Conservation (phyloP, 257 asterid species). For the Leonotis leonurus region DNA sequence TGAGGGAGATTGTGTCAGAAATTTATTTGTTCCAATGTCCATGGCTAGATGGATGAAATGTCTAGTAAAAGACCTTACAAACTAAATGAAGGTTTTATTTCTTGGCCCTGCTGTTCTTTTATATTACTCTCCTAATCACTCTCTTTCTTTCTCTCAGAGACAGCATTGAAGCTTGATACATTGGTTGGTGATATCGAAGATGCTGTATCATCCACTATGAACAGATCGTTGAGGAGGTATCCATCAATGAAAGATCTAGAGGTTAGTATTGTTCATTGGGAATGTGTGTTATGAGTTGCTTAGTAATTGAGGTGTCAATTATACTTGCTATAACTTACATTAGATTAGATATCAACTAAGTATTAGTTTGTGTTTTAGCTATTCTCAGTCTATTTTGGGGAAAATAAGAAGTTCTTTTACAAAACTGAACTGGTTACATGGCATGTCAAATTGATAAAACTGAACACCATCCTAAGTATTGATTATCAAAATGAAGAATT, state of each 20-base stretch:
- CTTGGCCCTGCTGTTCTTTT: slow-evolving; percentile 10
- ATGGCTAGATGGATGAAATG: slow-evolving; percentile 1
- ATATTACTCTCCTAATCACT: slow-evolving; percentile 1
- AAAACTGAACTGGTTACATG: neutral
- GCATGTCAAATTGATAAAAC: slow-evolving; percentile 3
- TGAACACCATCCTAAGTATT: neutral
- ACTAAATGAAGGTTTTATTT: slow-evolving; percentile 1
- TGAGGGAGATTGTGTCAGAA: neutral
- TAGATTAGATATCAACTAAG: no score
- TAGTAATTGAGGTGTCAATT: slow-evolving; percentile 3
- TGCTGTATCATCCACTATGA: slow-evolving; percentile 69
- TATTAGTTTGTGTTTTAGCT: no score
- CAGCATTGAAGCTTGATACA: slow-evolving; percentile 74
- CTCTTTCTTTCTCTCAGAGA: slow-evolving; percentile 53
- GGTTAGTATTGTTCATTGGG: slow-evolving; percentile 39
- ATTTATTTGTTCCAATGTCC: neutral
- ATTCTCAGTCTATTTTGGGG: no score
- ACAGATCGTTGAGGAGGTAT: slow-evolving; percentile 54
- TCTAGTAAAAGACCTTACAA: neutral
- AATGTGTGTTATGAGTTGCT: slow-evolving; percentile 10
- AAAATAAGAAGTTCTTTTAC: neutral
- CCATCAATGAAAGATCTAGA: slow-evolving; percentile 44
- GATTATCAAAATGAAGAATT: neutral
- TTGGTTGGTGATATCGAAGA: slow-evolving; percentile 94
- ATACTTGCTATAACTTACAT: no score